Base-by-base conservation (phyloP, 1,284 basidiomycete species). In the Apiotrichum laibachii region DNA sequence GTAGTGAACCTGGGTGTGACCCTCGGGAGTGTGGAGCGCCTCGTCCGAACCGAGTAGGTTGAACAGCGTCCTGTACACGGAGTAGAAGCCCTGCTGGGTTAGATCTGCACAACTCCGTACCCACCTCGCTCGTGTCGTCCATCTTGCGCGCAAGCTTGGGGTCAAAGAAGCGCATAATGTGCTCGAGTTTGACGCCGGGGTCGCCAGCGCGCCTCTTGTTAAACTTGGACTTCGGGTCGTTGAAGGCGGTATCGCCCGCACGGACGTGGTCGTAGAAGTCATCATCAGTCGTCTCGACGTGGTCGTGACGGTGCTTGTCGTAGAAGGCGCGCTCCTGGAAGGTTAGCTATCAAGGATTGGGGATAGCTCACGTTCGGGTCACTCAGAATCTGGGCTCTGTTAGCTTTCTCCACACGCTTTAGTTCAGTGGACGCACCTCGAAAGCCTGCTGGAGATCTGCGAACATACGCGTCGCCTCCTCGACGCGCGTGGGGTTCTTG, bases 311-410 rank as follows among this genome's bases (percentile, higher is more conserved):
- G 75, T 98, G 94, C n/a, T 87, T 87, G 76, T 99, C 95, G 76
- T 99, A 99, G 90, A 94, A 99, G 45, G 95, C 93, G 63, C 95
- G 83, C 82, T 99, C 94, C 90, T 93, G 84, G 7, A 16, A 31
- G n/a, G 52, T 53, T 5, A 67, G 42, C 13, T 26, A 50, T 43
- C 35, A 19, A 34, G 43, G 55, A 46, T 53, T 4, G 4, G 33
- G 6, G 1, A 26, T 15, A 13, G 50, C 84, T 78, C 78, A 91
- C 92, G 82, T 95, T 91, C 56, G 93, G 90, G 73, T 96, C 93
- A 67, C 89, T 91, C 42, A 94, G 82, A 56, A 92, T 85, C 89
- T 91, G 59, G 19, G 8, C 33, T 31, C 4, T 11, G 37, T 55
- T 42, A 66, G 33, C 43, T 10, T 16, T 15, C 31, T 13, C 9